These are phyloP conservation scores for Aphanoascus verrucosus DNA, from an alignment of 2,329 filamentous ascomycete genomes.

Conservation along the genomic window DNA sequence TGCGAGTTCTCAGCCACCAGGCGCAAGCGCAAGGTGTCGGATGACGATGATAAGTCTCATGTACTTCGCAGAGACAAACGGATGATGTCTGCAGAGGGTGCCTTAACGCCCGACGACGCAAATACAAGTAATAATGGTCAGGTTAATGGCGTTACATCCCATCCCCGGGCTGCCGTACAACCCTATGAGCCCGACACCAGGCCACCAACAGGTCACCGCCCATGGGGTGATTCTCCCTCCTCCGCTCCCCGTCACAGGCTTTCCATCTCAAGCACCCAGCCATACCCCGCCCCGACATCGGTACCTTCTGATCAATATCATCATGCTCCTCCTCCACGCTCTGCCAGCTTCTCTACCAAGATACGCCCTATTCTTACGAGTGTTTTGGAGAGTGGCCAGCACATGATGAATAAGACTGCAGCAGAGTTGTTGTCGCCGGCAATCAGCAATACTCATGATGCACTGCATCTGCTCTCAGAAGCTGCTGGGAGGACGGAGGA, in stretches of 20 bases:
- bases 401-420: conserved; percentile 50
- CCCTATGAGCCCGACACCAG: conserved; percentile 12
- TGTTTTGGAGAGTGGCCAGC: conserved; percentile 42
- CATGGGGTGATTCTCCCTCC: conserved; percentile 13
- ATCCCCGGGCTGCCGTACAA: conserved; percentile 9
- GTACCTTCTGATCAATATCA: conserved; percentile 11
- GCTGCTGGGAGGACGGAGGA: conserved; percentile 51
- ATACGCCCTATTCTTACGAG: conserved; percentile 10
- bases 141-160: conserved; percentile 13
- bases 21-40: conserved; percentile 71
- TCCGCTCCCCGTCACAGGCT: conserved; percentile 8
- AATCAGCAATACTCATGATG: conserved; percentile 86
- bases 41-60: conserved; percentile 37
- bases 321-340: conserved; percentile 1
- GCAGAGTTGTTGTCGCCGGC: conserved; percentile 52
- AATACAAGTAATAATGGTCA: conserved; percentile 12
- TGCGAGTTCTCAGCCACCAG: conserved; percentile 94
- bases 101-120: conserved; percentile 11
- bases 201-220: conserved; percentile 9
- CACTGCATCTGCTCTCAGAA: conserved; percentile 81
- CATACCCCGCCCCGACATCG: conserved; percentile 13
- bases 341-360: conserved; percentile 10
- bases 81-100: conserved; percentile 43
- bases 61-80: conserved; percentile 36
- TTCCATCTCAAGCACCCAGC: conserved; percentile 9